Percentiles rank a stretch among this genome's conserved stretches.
Conservation (phyloP, 2,329 filamentous ascomycete species). For the Thielaviopsis euricoi region DNA sequence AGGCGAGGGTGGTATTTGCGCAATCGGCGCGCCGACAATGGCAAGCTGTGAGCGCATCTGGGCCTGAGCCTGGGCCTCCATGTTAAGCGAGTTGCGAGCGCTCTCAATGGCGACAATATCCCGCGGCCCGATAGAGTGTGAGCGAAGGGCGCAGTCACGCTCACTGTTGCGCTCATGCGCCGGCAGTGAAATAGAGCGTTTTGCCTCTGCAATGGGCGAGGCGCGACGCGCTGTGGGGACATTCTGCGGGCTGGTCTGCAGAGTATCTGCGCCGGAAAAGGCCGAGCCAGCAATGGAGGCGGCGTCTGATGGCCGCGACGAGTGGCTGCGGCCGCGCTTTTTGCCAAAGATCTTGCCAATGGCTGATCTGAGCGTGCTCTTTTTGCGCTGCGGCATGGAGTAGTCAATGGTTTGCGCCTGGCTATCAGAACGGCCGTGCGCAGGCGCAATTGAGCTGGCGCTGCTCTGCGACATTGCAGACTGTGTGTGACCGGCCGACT, state of each 20-base stretch:
- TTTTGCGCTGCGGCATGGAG: conserved; percentile 32
- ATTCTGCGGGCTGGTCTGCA: neutral
- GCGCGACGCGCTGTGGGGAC: neutral
- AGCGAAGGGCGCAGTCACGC: conserved; percentile 41
- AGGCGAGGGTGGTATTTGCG: neutral
- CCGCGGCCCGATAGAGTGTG: conserved; percentile 42
- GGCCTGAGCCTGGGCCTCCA: conserved; percentile 19
- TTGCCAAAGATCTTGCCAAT: conserved; percentile 42
- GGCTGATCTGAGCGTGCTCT: conserved; percentile 38
- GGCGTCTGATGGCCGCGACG: conserved; percentile 12
- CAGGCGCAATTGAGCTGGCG: conserved; percentile 1
- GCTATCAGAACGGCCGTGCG: neutral
- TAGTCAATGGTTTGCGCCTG: conserved; percentile 12
- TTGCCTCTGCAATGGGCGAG: conserved; percentile 20
- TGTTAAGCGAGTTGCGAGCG: conserved; percentile 35
- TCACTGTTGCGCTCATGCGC: conserved; percentile 46
- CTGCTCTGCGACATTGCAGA: neutral
- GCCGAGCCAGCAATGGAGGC: neutral
- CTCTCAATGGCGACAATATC: conserved; percentile 37
- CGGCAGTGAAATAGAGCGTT: conserved; percentile 41
- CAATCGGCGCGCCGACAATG: neutral
- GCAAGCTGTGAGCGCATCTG: neutral
- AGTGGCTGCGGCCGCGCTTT: conserved; percentile 28
- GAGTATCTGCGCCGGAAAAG: neutral
- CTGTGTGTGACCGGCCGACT: neutral